These are phyloP conservation scores for Aspergillus japonicus DNA, from an alignment of 2,329 filamentous ascomycete species.

Conservation along the genomic window DNA sequence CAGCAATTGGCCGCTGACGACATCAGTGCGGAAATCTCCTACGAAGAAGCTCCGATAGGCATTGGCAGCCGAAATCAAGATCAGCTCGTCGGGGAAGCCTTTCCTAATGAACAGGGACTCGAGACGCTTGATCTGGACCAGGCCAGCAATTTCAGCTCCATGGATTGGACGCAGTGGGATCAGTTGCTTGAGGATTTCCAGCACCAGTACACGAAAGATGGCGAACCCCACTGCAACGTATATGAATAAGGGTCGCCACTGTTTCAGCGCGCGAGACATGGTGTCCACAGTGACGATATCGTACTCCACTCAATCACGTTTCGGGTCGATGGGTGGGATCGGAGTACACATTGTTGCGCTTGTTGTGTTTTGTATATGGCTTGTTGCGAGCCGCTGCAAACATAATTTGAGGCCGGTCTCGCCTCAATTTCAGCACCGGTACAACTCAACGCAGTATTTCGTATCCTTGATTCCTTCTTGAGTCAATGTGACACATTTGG, in stretches of 20 bases:
- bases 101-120: not conserved
- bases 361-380: not conserved
- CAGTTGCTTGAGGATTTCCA: conserved; percentile 31
- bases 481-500: not conserved
- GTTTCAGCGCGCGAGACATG: not conserved
- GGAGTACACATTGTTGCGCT: not conserved
- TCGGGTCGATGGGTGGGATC: not conserved
- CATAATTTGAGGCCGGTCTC: not conserved
- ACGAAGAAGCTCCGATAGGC: not conserved
- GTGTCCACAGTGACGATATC: not conserved
- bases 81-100: not conserved
- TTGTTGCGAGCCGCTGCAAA: not conserved
- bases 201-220: conserved; percentile 1
- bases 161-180: conserved; percentile 32
- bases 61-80: not conserved
- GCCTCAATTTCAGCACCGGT: not conserved
- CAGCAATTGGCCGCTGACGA: not conserved
- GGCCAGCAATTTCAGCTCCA: conserved; percentile 16
- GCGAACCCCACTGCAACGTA: not conserved
- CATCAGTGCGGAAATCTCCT: not conserved
- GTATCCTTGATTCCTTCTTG: not conserved
- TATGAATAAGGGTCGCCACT: not conserved
- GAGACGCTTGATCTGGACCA: not conserved
- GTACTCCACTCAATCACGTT: not conserved
- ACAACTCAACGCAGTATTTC: not conserved